Evolutionary conservation across 2,329 filamentous ascomycete genomes (phyloP).

Genomic region (Colletotrichum karsti): DNA sequence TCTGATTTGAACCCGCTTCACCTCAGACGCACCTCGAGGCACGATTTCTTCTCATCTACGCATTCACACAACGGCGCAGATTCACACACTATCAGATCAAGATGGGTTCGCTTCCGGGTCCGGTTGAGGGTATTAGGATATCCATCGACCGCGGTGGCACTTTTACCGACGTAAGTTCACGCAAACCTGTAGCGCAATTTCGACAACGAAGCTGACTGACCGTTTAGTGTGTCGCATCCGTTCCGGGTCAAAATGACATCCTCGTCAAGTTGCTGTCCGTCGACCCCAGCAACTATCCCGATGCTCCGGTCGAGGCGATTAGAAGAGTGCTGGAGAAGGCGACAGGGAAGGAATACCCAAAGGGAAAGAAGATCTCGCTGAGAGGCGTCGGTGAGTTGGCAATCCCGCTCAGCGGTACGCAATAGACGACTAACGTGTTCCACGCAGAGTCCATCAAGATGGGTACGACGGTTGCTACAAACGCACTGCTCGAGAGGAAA

Average conservation of each 20-base stretch:
- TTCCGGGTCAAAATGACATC: constrained; percentile 60
- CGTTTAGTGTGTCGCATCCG: constrained; percentile 16
- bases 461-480: constrained; percentile 82
- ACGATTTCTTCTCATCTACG: background rate
- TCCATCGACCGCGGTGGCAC: constrained; percentile 52
- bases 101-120: constrained; percentile 22
- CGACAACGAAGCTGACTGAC: background rate
- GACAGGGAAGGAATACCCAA: constrained; percentile 40
- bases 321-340: constrained; percentile 52
- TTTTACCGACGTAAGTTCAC: constrained; percentile 73
- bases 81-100: background rate
- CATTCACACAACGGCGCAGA: background rate
- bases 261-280: constrained; percentile 78
- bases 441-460: constrained; percentile 74
- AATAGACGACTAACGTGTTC: background rate
- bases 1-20: background rate
- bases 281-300: constrained; percentile 75
- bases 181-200: constrained; percentile 35
- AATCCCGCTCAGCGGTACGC: accelerated
- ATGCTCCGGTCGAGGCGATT: constrained; percentile 79
- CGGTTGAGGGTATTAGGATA: constrained; percentile 24
- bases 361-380: constrained; percentile 31
- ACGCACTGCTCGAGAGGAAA: constrained; percentile 78
- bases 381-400: constrained; percentile 34
- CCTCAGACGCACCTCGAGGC: background rate